Percentiles rank a stretch among this genome's conserved stretches.
phyloP scores from a whole-genome alignment of 1,284 basidiomycete genomes.

The Psilocybe mexicana region DNA sequence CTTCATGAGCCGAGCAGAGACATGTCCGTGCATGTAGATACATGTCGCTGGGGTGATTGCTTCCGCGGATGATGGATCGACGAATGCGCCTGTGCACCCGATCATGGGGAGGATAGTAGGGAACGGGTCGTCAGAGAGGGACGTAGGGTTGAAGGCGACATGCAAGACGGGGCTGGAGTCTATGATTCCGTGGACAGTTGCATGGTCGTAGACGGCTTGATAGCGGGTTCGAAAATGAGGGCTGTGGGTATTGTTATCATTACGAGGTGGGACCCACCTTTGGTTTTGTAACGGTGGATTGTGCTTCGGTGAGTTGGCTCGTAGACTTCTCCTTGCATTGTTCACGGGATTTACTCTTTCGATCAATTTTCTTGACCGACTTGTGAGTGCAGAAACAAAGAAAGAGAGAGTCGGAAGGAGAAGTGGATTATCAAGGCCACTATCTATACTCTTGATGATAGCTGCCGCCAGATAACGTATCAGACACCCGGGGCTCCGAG shows the following conservation, averaged over 20 bases:
- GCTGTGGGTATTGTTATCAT: neutral
- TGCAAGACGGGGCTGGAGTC: slow-evolving; percentile 24
- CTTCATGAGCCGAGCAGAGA: slow-evolving; percentile 24
- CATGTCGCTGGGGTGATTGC: slow-evolving; percentile 13
- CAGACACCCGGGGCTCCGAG: too few relatives aligned
- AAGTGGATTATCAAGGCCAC: too few relatives aligned
- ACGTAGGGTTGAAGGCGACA: slow-evolving; percentile 25
- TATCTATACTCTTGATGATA: too few relatives aligned
- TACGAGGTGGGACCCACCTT: slow-evolving; percentile 14
- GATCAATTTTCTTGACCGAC: too few relatives aligned
- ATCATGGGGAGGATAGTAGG: slow-evolving; percentile 29
- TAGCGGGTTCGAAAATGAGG: neutral
- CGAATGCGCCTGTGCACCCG: slow-evolving; percentile 22
- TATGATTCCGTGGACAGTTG: slow-evolving; percentile 23
- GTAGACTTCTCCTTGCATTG: neutral
- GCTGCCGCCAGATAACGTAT: too few relatives aligned
- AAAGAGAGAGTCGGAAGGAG: too few relatives aligned
- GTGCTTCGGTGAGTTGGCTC: neutral
- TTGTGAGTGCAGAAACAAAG: too few relatives aligned
- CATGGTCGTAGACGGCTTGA: slow-evolving; percentile 26
- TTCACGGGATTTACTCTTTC: too few relatives aligned
- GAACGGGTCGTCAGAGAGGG: slow-evolving; percentile 25
- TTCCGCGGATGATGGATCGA: neutral
- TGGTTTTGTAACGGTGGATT: slow-evolving; percentile 11
- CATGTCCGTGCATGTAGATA: slow-evolving; percentile 26